These are phyloP conservation scores for Collybia sordida DNA, from an alignment of 768 basidiomycete species.

Conservation along the genomic window DNA sequence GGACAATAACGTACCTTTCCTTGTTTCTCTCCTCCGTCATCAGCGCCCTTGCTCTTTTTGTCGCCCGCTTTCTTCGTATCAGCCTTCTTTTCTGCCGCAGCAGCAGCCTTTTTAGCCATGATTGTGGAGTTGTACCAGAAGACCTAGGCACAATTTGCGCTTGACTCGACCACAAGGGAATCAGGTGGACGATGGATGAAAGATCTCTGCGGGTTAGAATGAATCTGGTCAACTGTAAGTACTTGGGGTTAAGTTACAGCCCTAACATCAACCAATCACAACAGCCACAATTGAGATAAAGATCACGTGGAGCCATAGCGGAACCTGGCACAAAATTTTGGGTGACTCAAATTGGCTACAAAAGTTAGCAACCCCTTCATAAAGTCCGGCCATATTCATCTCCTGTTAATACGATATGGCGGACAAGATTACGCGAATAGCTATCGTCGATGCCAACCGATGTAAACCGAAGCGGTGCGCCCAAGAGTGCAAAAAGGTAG, in stretches of 20 bases:
- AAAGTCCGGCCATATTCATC: conserved; percentile 16
- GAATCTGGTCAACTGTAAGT: no score
- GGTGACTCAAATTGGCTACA: neutral
- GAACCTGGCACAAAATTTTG: conserved; percentile 13
- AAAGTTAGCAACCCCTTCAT: neutral
- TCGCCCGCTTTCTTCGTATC: conserved; percentile 36
- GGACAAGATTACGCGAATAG: conserved; percentile 98
- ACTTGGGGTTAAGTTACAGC: no score
- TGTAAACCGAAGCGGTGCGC: conserved; percentile 98
- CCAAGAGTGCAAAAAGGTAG: conserved; percentile 96
- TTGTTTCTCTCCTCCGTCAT: conserved; percentile 37
- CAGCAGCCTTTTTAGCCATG: conserved; percentile 38
- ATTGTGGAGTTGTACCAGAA: neutral
- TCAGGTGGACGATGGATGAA: no score
- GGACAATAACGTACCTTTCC: conserved; percentile 30
- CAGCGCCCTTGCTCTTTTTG: conserved; percentile 43
- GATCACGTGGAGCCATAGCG: conserved; percentile 15
- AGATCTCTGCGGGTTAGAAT: no score
- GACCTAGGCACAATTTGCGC: conserved; percentile 4
- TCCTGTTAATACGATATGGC: conserved; percentile 48
- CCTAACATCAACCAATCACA: no score
- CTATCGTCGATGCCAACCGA: conserved; percentile 87
- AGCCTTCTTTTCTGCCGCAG: conserved; percentile 26
- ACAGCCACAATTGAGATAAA: no score
- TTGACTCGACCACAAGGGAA: conserved; percentile 12